Evolutionary conservation across 352 stramenopile species (phyloP).

Genomic region (Aphanomyces invadans): DNA sequence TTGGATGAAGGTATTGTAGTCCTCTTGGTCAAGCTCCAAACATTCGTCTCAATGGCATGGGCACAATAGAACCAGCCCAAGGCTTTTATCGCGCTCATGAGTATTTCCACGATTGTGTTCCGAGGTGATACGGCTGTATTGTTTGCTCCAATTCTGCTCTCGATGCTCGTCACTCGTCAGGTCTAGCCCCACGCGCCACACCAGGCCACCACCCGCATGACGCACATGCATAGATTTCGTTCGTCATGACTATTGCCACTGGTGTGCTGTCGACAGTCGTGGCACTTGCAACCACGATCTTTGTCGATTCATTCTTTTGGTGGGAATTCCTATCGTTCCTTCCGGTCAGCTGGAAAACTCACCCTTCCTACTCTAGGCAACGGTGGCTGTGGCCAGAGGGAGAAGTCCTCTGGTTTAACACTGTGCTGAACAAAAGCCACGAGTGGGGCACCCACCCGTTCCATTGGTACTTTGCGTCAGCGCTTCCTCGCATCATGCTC

Average conservation of each 20-base stretch:
- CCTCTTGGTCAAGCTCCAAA: no score
- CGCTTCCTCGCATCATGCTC: slow-evolving; percentile 87
- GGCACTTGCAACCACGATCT: slow-evolving; percentile 76
- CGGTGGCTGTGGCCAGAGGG: slow-evolving; percentile 96
- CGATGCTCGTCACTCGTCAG: slow-evolving; percentile 68
- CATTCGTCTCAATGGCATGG: not conserved
- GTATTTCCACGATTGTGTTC: slow-evolving; percentile 92
- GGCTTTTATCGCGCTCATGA: slow-evolving; percentile 72
- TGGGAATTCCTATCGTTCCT: not conserved
- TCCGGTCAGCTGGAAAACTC: not conserved
- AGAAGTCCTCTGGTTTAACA: slow-evolving; percentile 95
- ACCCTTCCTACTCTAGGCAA: slow-evolving; percentile 32
- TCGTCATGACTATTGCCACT: slow-evolving; percentile 72
- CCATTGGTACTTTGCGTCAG: slow-evolving; percentile 95
- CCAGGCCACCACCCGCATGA: not conserved
- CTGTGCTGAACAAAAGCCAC: slow-evolving; percentile 94
- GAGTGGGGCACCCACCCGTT: slow-evolving; percentile 95
- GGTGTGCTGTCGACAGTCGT: slow-evolving; percentile 66
- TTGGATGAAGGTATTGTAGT: slow-evolving; percentile 54
- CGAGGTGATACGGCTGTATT: slow-evolving; percentile 95
- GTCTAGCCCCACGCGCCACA: slow-evolving; percentile 15
- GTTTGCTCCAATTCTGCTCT: slow-evolving; percentile 89
- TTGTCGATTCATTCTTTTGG: slow-evolving; percentile 94
- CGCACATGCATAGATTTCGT: slow-evolving; percentile 41
- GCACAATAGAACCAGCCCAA: slow-evolving; percentile 33